Conservation (phyloP, 192 early-diverging fungal genomes). For the Coemansia erecta region DNA sequence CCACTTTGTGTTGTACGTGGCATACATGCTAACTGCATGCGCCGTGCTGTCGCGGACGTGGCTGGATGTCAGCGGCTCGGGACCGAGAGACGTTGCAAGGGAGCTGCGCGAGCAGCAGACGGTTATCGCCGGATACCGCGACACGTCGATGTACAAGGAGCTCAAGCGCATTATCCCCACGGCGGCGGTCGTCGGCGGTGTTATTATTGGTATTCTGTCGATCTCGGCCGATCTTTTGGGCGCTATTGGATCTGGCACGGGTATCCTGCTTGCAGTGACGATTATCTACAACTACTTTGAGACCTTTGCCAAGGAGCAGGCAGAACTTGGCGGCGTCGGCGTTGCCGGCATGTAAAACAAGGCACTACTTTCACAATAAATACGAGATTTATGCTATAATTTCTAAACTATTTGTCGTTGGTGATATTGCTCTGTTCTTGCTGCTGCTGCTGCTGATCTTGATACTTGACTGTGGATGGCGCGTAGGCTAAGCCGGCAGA, state of each 20-base stretch:
- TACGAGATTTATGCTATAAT: neutral
- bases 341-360: constrained; percentile 43
- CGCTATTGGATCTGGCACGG: constrained; percentile 98
- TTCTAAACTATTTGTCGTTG: constrained; percentile 1
- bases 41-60: constrained; percentile 97
- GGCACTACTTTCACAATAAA: neutral
- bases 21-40: constrained; percentile 93
- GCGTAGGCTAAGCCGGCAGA: constrained; percentile 46
- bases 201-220: constrained; percentile 92
- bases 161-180: constrained; percentile 98
- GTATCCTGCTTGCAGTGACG: constrained; percentile 97
- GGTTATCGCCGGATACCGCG: constrained; percentile 91
- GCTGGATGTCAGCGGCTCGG: constrained; percentile 98
- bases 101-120: constrained; percentile 98
- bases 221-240: constrained; percentile 96
- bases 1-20: constrained; percentile 91
- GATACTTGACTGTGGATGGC: constrained; percentile 42
- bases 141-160: constrained; percentile 98
- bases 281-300: constrained; percentile 99
- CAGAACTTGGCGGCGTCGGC: constrained; percentile 46
- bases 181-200: constrained; percentile 96
- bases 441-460: constrained; percentile 3
- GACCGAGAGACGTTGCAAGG: constrained; percentile 94
- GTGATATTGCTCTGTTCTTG: neutral
- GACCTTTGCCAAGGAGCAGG: constrained; percentile 93